Base-by-base conservation (phyloP, 2,329 filamentous ascomycete species). In the Ceratocystis smalleyi region DNA sequence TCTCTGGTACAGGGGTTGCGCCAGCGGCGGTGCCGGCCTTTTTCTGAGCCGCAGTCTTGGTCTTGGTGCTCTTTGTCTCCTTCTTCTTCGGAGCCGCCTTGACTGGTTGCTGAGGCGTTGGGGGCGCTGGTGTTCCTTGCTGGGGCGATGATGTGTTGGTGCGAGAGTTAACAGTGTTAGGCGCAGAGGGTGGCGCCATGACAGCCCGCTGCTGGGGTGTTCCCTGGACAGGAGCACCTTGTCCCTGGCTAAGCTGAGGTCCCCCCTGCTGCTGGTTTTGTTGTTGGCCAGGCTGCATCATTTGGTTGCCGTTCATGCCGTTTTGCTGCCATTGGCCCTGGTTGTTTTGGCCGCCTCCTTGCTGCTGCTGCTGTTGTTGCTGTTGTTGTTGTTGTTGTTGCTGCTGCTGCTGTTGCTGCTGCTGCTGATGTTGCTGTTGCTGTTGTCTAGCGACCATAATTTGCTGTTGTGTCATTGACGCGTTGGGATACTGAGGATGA, bases 31-130 rank as follows among this genome's bases (percentile, higher is more conserved):
- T 80, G 74, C 76, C 84, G 69, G 76, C 83, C 77, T 79, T 88
- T 79, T 83, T 90, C 77, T 81, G 76, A 22, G 79, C 80, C 65
- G 76, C 81, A 72, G 76, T 77, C 84, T 89, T 89, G 65, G 75
- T 78, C 74, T 86, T 87, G 4, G 81, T 77, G 67, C 77, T 80
- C 74, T 86, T 86, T 4, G 75, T 77, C 40, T 84, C 83, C 77
- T 89, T 88, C 81, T 92, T 92, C 74, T 89, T 91, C 0, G 87
- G 86, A 43, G 83, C 84, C 3, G 86, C 75, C 77, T 92, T 92
- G 71, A 84, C 86, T 1, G 78, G 73, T 71, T 89, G 87, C 62
- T 83, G 85, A 1, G 89, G 89, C 3, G 89, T 94, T 1, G 88
- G 88, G 0, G 89, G 88, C 5, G 67, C 66, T 43, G 86, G 86